Percentiles rank a stretch among this genome's conserved stretches.
Conservation (phyloP, 257 asterid genomes). For the Knoxia roxburghii region DNA sequence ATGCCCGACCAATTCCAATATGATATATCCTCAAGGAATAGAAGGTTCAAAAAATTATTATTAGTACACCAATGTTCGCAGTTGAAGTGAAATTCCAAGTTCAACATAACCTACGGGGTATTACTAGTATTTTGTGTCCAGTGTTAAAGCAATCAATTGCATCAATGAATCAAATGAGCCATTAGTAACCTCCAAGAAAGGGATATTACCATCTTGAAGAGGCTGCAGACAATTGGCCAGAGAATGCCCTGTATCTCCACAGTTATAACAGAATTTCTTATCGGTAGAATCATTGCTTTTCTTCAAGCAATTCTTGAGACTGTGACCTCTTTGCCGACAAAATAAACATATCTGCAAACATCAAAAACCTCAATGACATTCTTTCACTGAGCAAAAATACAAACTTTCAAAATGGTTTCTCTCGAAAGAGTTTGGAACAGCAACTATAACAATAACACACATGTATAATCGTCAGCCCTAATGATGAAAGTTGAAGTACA, state of each 20-base stretch:
- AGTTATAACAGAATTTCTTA: slow-evolving; percentile 71
- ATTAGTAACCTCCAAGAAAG: neutral
- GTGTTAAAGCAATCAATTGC: neutral
- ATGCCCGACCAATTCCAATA: neutral
- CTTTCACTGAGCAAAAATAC: neutral
- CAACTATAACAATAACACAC: neutral
- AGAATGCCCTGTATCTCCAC: slow-evolving; percentile 86
- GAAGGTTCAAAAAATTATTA: neutral
- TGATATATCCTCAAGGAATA: neutral
- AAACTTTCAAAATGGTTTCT: neutral
- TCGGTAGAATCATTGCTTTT: slow-evolving; percentile 41
- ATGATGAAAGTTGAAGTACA: neutral
- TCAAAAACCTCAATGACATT: neutral
- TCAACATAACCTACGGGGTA: neutral
- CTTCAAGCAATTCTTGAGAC: slow-evolving; percentile 78
- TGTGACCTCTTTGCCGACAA: slow-evolving; percentile 84
- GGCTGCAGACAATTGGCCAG: slow-evolving; percentile 62
- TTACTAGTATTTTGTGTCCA: neutral
- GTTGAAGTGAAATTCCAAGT: too few species aligned
- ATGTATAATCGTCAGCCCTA: neutral
- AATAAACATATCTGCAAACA: slow-evolving; percentile 67
- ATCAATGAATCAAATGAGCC: neutral
- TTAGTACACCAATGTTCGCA: too few species aligned
- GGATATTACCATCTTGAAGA: slow-evolving; percentile 70
- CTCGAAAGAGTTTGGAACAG: neutral